A percentile compares a stretch with the other conserved stretches of the same genome.
Conservation (phyloP, 768 basidiomycete genomes). For the Macrolepiota albuminosa region DNA sequence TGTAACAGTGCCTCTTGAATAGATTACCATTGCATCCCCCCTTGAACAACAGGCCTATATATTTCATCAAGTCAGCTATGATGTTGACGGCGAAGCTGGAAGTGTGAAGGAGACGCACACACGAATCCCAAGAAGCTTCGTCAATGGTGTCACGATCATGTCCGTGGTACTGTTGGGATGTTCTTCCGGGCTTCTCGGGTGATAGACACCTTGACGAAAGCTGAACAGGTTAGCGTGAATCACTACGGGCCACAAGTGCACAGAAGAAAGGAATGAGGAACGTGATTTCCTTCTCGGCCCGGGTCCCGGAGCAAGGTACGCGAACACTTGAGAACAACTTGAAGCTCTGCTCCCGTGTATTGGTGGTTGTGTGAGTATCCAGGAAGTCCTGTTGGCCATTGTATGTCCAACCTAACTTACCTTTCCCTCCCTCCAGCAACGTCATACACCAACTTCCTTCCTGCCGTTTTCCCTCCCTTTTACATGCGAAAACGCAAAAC, state of each 20-base stretch:
- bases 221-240: background rate
- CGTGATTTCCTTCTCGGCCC: background rate
- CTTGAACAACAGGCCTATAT: conserved; percentile 73
- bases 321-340: background rate
- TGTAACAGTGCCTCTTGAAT: conserved; percentile 1
- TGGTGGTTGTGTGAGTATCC: background rate
- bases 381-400: background rate
- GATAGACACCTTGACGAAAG: background rate
- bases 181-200: background rate
- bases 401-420: background rate
- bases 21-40: conserved; percentile 84
- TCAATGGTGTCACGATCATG: conserved; percentile 53
- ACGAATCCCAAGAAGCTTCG: conserved; percentile 19
- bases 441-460: background rate
- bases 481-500: background rate
- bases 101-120: background rate
- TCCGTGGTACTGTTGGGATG: conserved; percentile 4
- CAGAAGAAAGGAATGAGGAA: background rate
- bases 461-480: background rate
- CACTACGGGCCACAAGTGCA: background rate
- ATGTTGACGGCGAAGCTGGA: background rate
- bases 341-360: background rate
- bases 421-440: background rate
- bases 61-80: background rate
- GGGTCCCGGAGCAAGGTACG: background rate